phyloP scores from a whole-genome alignment of 2,329 filamentous ascomycete species.

The Claviceps africana region DNA sequence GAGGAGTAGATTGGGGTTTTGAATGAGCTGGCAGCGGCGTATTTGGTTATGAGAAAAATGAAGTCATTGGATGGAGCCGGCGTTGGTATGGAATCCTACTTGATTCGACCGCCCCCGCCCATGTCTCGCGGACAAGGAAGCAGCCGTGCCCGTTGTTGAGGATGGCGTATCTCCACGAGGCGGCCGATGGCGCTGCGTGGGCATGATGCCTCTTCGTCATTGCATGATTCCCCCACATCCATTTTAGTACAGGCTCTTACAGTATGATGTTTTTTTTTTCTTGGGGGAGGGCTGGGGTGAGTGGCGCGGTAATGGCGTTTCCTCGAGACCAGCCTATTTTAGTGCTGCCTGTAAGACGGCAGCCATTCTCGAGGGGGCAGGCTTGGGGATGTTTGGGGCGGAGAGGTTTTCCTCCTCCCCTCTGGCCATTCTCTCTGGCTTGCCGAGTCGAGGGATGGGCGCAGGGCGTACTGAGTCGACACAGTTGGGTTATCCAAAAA shows the following conservation, averaged over 20 bases:
- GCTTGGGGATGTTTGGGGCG: not conserved
- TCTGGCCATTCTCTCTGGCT: not conserved
- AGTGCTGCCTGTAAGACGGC: not conserved
- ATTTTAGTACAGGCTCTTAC: constrained; percentile 1
- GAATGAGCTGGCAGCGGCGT: constrained; percentile 1
- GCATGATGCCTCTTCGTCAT: not conserved
- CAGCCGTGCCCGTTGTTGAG: not conserved
- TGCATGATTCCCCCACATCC: not conserved
- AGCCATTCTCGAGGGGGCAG: not conserved
- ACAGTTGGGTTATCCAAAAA: not conserved
- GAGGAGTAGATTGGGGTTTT: constrained; percentile 23
- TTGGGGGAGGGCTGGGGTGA: too few species aligned
- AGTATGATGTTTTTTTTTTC: not conserved
- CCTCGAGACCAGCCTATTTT: not conserved
- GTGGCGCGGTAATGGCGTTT: not conserved
- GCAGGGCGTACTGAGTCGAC: constrained; percentile 1
- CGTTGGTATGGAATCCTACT: constrained; percentile 6
- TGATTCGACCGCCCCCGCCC: not conserved
- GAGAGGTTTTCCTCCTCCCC: not conserved
- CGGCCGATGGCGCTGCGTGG: not conserved
- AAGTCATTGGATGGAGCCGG: constrained; percentile 8
- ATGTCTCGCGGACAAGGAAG: not conserved
- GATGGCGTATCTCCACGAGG: not conserved
- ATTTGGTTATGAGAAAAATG: constrained; percentile 7
- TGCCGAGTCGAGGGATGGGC: not conserved